Conservation (phyloP, 129 eudicot species). For the Flaveria ramosissima region DNA sequence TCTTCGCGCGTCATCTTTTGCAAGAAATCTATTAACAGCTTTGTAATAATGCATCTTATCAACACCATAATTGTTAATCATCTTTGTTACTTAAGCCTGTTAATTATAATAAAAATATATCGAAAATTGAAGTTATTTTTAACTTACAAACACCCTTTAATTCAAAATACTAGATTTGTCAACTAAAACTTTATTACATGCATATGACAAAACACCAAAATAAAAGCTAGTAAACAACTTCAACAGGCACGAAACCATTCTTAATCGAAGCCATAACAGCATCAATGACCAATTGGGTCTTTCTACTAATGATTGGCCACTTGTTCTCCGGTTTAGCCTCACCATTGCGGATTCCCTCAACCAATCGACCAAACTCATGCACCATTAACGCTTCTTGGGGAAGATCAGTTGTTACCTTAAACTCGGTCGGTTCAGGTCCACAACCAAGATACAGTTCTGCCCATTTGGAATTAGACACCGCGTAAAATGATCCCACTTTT, state of each 20-base stretch:
- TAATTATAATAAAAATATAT: no score
- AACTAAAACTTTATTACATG: not conserved
- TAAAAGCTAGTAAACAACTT: slow-evolving; percentile 42
- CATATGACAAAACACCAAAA: not conserved
- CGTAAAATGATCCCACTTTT: slow-evolving; percentile 42
- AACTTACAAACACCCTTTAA: not conserved
- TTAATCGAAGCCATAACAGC: slow-evolving; percentile 60
- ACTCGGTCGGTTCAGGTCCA: slow-evolving; percentile 46
- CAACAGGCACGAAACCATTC: slow-evolving; percentile 49
- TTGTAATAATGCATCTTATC: no score
- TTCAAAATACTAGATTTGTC: no score
- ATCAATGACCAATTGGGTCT: slow-evolving; percentile 61
- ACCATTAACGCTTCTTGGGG: slow-evolving; percentile 76
- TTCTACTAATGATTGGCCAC: slow-evolving; percentile 60
- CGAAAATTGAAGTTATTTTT: no score
- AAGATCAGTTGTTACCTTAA: slow-evolving; percentile 33
- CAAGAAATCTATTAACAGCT: no score
- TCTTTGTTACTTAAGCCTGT: no score
- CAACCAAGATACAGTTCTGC: slow-evolving; percentile 43
- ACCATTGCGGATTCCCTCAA: slow-evolving; percentile 32
- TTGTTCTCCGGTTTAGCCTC: slow-evolving; percentile 48
- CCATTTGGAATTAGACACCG: slow-evolving; percentile 39
- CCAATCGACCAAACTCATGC: slow-evolving; percentile 57
- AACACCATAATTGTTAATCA: no score
- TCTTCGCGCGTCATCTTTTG: no score